These are phyloP conservation scores for Neurospora sp. DNA, from an alignment of 495 filamentous ascomycete genomes.

Conservation along the genomic window DNA sequence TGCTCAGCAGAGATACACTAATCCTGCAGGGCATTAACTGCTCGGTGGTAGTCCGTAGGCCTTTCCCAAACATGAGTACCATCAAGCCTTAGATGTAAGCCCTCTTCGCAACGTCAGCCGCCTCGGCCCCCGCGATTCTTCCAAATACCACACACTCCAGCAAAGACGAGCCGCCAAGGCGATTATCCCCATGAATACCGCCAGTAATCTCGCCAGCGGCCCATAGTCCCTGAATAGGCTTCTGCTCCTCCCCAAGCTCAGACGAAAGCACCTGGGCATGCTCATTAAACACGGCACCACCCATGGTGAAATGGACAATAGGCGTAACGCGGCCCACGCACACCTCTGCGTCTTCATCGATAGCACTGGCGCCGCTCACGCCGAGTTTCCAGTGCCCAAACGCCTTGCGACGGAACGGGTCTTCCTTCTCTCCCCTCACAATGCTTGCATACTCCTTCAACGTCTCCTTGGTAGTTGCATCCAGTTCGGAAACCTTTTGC, in stretches of 20 bases:
- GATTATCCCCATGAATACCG: conserved; percentile 46
- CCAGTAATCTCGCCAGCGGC: conserved; percentile 47
- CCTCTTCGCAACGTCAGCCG: not conserved
- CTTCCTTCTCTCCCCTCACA: conserved; percentile 23
- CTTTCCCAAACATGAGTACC: not conserved
- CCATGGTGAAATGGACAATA: conserved; percentile 53
- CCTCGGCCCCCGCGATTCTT: conserved; percentile 39
- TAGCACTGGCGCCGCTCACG: conserved; percentile 7
- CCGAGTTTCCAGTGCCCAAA: conserved; percentile 47
- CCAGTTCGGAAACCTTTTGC: conserved; percentile 41
- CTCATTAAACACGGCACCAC: conserved; percentile 40
- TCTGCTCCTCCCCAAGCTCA: conserved; percentile 13
- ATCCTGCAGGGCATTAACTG: not conserved
- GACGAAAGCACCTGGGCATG: conserved; percentile 30
- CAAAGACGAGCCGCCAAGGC: conserved; percentile 41
- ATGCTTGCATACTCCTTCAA: conserved; percentile 36
- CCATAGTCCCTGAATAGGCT: conserved; percentile 37
- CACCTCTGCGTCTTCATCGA: conserved; percentile 36
- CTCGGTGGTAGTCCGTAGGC: not conserved
- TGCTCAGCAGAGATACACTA: not conserved
- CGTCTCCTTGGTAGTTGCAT: conserved; percentile 24
- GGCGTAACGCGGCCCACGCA: conserved; percentile 49
- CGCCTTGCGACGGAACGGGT: conserved; percentile 31
- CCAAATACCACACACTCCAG: conserved; percentile 54
- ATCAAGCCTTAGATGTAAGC: not conserved